Base-by-base conservation (phyloP, 371 early-diverging fungal species). In the Nosema granulosis region DNA sequence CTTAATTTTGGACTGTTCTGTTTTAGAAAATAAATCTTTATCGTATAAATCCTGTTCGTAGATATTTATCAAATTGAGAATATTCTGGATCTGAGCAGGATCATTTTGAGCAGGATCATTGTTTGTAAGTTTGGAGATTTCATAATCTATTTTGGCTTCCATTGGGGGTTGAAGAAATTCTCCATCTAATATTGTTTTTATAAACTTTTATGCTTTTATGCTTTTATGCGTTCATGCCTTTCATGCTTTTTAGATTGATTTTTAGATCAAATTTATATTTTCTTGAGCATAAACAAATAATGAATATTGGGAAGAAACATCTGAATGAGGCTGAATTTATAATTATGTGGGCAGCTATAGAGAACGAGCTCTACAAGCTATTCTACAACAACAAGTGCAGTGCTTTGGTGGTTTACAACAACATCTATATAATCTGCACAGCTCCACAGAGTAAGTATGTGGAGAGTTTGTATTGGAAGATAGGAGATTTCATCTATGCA, bases 401-500 rank as follows among this genome's bases (percentile, higher is more conserved):
- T 63, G 70, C 67, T 22, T 4, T 68, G 20, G 35, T 71, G 18
- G 69, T 79, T 16, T 79, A 79, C 34, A 71, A 76, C 67, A 70
- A 31, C 32, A 58, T 79, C 9, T 79, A 75, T 49, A 57, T 62
- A 1, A 61, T 79, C 4, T 79, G 80, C 52, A 79, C 80, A 20
- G 68, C 57, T 16, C 50, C 28, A 18, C 26, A 58, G 0, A 32
- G 43, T 9, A 67, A 68, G 26, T 71, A 38, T 63, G 75, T 75
- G 9, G 68, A 65, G 32, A 66, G 54, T 49, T 50, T 79, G 49
- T 79, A 79, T 63, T 79, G 80, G 80, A 74, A 75, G 57, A 79
- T 79, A 34, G 80, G 80, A 54, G 80, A 79, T 68, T 79, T 79
- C 69, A n/a, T 79, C 0, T 75, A 75, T 34, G 68, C 62, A 31